Conservation (phyloP, 2,329 filamentous ascomycete species). For the Dactylonectria estremocensis region DNA sequence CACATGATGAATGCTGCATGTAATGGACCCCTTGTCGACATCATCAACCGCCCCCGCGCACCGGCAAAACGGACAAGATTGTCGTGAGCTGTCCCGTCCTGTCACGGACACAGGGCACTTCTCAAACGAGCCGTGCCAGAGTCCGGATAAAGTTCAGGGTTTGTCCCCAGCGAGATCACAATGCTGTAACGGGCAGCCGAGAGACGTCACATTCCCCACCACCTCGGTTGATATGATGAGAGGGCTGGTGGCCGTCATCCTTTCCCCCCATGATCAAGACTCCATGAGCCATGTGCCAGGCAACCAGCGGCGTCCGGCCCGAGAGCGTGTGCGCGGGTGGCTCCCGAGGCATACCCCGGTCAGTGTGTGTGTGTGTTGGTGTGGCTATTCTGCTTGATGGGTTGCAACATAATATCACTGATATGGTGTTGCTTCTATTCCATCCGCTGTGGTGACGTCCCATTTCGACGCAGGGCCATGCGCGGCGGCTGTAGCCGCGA, state of each 20-base stretch:
- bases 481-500: constrained; percentile 17
- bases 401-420: too few species aligned
- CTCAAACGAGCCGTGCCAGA: constrained; percentile 15
- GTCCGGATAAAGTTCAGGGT: constrained; percentile 20
- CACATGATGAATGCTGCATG: constrained; percentile 19
- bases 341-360: constrained; percentile 12
- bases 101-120: not conserved
- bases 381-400: too few species aligned
- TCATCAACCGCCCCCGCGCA: constrained; percentile 13
- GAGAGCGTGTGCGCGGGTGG: constrained; percentile 6
- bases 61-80: constrained; percentile 26
- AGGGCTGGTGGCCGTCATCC: not conserved
- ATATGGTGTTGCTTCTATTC: constrained; percentile 17
- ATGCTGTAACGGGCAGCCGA: constrained; percentile 9
- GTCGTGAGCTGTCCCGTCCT: not conserved
- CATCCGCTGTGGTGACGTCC: constrained; percentile 3
- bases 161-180: constrained; percentile 14
- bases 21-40: constrained; percentile 3
- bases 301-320: constrained; percentile 24
- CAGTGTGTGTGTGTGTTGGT: not conserved
- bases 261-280: constrained; percentile 20
- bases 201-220: constrained; percentile 14
- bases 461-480: constrained; percentile 8
- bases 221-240: constrained; percentile 13
- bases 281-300: constrained; percentile 29